A percentile compares a stretch with the other conserved stretches of the same genome.
phyloP scores from a whole-genome alignment of 179 eudicot species.

The Monotropa hypopitys region DNA sequence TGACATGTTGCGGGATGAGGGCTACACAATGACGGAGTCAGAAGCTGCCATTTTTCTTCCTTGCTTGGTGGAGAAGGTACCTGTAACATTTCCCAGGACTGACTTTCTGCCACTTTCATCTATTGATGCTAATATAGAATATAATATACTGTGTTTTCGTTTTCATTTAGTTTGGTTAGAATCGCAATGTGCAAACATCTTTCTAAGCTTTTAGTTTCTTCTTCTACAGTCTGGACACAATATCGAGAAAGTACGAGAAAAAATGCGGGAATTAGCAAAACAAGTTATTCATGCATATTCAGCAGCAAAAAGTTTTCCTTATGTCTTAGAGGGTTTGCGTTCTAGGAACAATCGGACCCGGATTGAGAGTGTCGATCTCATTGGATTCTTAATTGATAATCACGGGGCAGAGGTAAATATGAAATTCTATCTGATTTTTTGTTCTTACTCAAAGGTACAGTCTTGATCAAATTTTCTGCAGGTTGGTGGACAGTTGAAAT shows the following conservation, averaged over 20 bases:
- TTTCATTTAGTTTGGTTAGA: background rate
- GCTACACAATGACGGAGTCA: slow-evolving; percentile 76
- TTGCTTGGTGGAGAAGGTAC: slow-evolving; percentile 83
- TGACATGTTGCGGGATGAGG: slow-evolving; percentile 63
- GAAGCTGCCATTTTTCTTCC: slow-evolving; percentile 92
- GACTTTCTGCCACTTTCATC: background rate
- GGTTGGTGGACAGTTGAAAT: slow-evolving; percentile 77
- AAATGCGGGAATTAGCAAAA: slow-evolving; percentile 73
- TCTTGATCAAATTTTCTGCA: slow-evolving; percentile 12
- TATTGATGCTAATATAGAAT: background rate
- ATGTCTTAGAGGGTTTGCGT: slow-evolving; percentile 74
- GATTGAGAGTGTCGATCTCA: slow-evolving; percentile 76
- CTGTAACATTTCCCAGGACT: background rate
- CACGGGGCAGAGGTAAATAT: slow-evolving; percentile 65
- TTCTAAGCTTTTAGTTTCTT: slow-evolving; percentile 3
- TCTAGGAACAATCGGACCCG: slow-evolving; percentile 81
- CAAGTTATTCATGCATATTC: slow-evolving; percentile 56
- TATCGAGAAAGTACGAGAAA: slow-evolving; percentile 84
- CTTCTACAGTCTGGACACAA: slow-evolving; percentile 78
- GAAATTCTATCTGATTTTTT: background rate
- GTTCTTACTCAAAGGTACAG: background rate
- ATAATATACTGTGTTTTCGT: background rate
- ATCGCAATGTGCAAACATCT: no score
- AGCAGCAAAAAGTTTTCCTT: slow-evolving; percentile 79
- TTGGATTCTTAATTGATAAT: slow-evolving; percentile 75